Evolutionary conservation across 176 grass and related monocot species (phyloP).

Genomic region (Lolium perenne): DNA sequence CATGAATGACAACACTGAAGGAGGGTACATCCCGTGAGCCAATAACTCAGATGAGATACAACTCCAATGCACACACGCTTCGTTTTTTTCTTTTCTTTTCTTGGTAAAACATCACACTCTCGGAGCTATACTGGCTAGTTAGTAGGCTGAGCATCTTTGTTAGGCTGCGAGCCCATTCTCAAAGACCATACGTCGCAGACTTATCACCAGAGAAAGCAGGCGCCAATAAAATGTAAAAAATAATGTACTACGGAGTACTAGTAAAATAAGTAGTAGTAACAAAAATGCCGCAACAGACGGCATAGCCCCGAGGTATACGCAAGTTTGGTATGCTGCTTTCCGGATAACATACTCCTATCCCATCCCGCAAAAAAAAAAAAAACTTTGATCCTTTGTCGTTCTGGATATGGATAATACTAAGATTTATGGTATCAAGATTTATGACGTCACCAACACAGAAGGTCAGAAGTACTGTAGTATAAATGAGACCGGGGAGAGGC

Average conservation of each 20-base stretch:
- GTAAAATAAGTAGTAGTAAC: neutral
- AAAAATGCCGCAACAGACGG: neutral
- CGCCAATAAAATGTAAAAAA: too few species aligned
- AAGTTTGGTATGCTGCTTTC: neutral
- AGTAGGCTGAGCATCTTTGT: slow-evolving; percentile 5
- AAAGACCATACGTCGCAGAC: neutral
- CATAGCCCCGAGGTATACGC: neutral
- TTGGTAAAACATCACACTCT: neutral
- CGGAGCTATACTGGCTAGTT: neutral
- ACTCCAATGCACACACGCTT: neutral
- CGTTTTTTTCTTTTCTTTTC: neutral
- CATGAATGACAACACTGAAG: too few species aligned
- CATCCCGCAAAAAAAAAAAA: too few species aligned
- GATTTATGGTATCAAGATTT: neutral
- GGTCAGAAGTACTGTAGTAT: neutral
- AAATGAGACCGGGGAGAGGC: neutral
- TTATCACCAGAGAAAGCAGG: neutral
- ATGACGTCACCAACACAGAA: neutral
- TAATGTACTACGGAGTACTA: too few species aligned
- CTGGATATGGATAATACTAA: neutral
- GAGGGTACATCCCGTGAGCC: neutral
- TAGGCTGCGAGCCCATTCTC: neutral
- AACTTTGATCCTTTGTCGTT: neutral
- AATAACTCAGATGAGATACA: neutral
- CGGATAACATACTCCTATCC: neutral